Conservation (phyloP, 106 monocot species). For the Dendrobium chrysotoxum region DNA sequence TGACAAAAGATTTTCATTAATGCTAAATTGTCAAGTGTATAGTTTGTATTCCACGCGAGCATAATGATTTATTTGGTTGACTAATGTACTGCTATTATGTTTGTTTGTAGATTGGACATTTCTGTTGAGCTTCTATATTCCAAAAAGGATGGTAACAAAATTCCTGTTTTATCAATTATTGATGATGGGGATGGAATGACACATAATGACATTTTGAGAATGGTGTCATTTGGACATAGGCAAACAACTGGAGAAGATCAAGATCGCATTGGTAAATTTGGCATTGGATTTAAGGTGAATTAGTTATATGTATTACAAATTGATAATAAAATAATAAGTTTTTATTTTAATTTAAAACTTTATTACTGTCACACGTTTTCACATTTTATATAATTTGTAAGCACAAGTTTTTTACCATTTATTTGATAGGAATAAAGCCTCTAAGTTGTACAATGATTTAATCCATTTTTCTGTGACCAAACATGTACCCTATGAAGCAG, state of each 20-base stretch:
- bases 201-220: constrained; percentile 51
- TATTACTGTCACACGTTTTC: background rate
- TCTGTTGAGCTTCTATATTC: constrained; percentile 41
- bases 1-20: too few species aligned
- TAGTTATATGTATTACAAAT: background rate
- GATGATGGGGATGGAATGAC: constrained; percentile 76
- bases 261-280: constrained; percentile 65
- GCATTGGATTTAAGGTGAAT: constrained; percentile 82
- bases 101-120: constrained; percentile 52
- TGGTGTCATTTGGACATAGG: constrained; percentile 69
- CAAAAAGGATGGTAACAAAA: constrained; percentile 29
- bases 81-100: background rate
- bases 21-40: too few species aligned
- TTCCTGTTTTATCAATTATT: constrained; percentile 62
- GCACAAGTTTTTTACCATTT: background rate
- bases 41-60: background rate
- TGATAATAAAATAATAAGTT: background rate
- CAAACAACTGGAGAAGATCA: constrained; percentile 23
- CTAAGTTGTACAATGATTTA: background rate
- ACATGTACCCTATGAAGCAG: too few species aligned
- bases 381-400: background rate
- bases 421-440: background rate
- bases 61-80: background rate
- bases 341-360: background rate
- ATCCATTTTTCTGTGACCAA: background rate